Conservation (phyloP, 495 filamentous ascomycete genomes). For the Saxophila tyrrhenica region DNA sequence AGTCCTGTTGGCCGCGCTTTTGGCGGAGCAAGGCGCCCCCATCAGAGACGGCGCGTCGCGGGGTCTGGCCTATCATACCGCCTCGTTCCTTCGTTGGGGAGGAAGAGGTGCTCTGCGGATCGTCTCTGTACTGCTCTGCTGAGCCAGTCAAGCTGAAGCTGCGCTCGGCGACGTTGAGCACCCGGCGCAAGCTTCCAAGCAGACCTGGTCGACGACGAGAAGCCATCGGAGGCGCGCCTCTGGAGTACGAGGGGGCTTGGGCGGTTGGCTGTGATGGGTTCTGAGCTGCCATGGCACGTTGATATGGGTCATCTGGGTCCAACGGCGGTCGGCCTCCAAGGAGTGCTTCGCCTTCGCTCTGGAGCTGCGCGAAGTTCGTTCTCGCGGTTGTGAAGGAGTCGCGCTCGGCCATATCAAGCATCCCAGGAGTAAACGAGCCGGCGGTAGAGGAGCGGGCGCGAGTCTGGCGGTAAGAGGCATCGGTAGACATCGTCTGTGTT, state of each 20-base stretch:
- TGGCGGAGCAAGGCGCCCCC: constrained; percentile 48
- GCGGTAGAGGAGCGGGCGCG: constrained; percentile 21
- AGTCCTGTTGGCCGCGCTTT: constrained; percentile 37
- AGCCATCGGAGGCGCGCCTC: not conserved
- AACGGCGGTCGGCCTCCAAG: constrained; percentile 34
- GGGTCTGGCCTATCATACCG: constrained; percentile 22
- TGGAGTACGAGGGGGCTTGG: not conserved
- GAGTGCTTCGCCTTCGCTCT: constrained; percentile 51
- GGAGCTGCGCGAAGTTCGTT: constrained; percentile 48
- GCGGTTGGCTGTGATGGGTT: not conserved
- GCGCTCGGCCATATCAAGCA: constrained; percentile 5
- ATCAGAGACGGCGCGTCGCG: constrained; percentile 46
- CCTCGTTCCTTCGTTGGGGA: constrained; percentile 9
- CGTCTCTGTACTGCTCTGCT: constrained; percentile 2
- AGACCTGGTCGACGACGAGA: constrained; percentile 33
- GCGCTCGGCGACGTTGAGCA: constrained; percentile 30
- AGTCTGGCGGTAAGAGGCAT: constrained; percentile 7
- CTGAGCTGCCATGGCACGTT: constrained; percentile 10
- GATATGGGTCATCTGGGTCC: constrained; percentile 22
- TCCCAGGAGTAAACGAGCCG: constrained; percentile 2
- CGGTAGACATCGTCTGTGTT: constrained; percentile 12
- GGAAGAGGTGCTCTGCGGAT: not conserved
- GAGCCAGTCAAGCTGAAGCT: constrained; percentile 12
- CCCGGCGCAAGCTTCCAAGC: constrained; percentile 47
- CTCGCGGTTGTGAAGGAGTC: constrained; percentile 57